Conservation (phyloP, 768 basidiomycete genomes). For the Mycena galericulata region DNA sequence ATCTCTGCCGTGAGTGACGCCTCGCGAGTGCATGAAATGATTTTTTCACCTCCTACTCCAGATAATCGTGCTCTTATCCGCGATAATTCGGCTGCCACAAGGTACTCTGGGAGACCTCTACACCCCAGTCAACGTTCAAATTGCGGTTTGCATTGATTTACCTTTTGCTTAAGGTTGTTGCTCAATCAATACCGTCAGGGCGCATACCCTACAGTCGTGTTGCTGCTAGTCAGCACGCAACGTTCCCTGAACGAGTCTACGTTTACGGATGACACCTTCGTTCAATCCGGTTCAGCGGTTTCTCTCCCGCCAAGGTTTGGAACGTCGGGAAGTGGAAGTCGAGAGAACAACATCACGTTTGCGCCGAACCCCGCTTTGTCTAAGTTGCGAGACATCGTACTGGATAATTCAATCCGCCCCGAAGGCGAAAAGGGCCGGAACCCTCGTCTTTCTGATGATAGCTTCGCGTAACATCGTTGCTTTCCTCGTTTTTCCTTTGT, state of each 20-base stretch:
- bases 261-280: not conserved
- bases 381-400: not conserved
- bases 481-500: not conserved
- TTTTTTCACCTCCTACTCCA: not conserved
- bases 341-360: not conserved
- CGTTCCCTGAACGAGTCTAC: not conserved
- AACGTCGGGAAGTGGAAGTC: not conserved
- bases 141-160: not conserved
- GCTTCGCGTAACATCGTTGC: constrained; percentile 11
- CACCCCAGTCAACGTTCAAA: too few relatives aligned
- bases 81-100: not conserved
- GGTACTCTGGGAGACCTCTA: too few relatives aligned
- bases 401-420: not conserved
- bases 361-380: constrained; percentile 17
- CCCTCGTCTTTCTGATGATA: constrained; percentile 20
- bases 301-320: not conserved
- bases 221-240: constrained; percentile 13
- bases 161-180: not conserved
- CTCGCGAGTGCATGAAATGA: not conserved
- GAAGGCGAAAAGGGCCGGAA: not conserved
- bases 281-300: too few relatives aligned
- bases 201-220: constrained; percentile 10
- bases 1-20: not conserved
- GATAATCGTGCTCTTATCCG: constrained; percentile 6
- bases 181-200: not conserved